Percentiles rank a stretch among this genome's conserved stretches.
These are phyloP conservation scores for Aspergillus sparsus DNA, from an alignment of 495 filamentous ascomycete genomes.

Conservation along the genomic window DNA sequence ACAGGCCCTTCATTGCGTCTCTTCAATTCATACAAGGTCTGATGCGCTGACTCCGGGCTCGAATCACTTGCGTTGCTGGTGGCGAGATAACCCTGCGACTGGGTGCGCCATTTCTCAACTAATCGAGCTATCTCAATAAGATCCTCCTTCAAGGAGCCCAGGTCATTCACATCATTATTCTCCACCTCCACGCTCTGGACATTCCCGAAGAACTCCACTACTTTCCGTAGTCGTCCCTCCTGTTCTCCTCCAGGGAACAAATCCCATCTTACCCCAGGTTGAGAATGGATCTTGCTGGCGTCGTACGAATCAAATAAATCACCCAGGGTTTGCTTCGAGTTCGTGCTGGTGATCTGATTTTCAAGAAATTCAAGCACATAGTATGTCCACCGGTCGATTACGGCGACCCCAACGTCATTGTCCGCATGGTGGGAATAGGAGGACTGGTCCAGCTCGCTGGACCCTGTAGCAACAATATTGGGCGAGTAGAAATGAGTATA, in stretches of 20 bases:
- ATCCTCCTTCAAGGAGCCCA: constrained; percentile 68
- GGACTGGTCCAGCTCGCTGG: constrained; percentile 88
- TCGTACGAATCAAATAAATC: constrained; percentile 96
- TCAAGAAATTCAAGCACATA: constrained; percentile 98
- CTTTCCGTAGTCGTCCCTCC: constrained; percentile 69
- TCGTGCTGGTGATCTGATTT: constrained; percentile 78
- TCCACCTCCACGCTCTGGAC: constrained; percentile 96
- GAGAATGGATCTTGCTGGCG: constrained; percentile 87
- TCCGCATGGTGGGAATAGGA: constrained; percentile 97
- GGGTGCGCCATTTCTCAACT: constrained; percentile 48
- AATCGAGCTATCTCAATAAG: constrained; percentile 65
- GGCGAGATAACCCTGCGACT: constrained; percentile 37
- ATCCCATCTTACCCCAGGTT: constrained; percentile 92
- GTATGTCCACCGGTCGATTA: constrained; percentile 98
- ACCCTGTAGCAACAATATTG: constrained; percentile 94
- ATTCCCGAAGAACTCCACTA: constrained; percentile 98
- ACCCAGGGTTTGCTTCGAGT: constrained; percentile 81
- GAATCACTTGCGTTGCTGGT: constrained; percentile 36
- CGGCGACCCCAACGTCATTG: constrained; percentile 95
- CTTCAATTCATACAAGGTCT: constrained; percentile 27
- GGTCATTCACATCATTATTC: constrained; percentile 51
- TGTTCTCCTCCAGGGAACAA: constrained; percentile 79
- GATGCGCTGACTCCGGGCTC: constrained; percentile 6
- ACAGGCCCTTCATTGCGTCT: constrained; percentile 55
- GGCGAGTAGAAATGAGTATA: constrained; percentile 96